phyloP scores from a whole-genome alignment of 2,329 filamentous ascomycete species.

The Fusarium setosum region DNA sequence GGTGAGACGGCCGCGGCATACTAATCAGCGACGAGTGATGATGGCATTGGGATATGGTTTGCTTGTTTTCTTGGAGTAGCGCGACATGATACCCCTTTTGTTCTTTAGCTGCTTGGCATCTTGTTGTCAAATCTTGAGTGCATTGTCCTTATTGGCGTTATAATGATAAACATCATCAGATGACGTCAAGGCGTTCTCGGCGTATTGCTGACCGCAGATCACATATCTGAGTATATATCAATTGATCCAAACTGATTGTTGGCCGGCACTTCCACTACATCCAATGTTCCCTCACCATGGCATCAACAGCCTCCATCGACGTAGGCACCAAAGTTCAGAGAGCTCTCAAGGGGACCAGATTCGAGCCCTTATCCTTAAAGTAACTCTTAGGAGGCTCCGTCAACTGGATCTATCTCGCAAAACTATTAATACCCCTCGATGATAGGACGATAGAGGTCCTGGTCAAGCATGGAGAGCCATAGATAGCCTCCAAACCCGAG shows the following conservation, averaged over 20 bases:
- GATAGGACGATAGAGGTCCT: background rate
- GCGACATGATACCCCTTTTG: background rate
- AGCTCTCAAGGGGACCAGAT: background rate
- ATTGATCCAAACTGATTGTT: background rate
- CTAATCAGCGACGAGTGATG: background rate
- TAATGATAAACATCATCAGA: background rate
- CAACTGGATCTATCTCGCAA: constrained; percentile 7
- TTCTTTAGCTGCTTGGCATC: background rate
- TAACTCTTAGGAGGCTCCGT: constrained; percentile 8
- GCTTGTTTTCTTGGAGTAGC: background rate
- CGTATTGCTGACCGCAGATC: constrained; percentile 7
- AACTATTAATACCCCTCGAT: background rate
- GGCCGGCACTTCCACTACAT: background rate
- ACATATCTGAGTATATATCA: background rate
- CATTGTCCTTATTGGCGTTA: background rate
- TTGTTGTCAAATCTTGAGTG: background rate
- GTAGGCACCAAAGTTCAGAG: background rate
- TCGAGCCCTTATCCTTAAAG: background rate
- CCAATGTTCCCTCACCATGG: background rate
- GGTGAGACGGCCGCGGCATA: background rate
- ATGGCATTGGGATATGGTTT: background rate
- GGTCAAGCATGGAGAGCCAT: constrained; percentile 7
- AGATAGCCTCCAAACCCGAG: constrained; percentile 6
- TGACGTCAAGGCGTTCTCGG: constrained; percentile 1
- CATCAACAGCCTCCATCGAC: background rate